Conservation (phyloP, 2,329 filamentous ascomycete genomes). For the Raffaelea deltoideospora region DNA sequence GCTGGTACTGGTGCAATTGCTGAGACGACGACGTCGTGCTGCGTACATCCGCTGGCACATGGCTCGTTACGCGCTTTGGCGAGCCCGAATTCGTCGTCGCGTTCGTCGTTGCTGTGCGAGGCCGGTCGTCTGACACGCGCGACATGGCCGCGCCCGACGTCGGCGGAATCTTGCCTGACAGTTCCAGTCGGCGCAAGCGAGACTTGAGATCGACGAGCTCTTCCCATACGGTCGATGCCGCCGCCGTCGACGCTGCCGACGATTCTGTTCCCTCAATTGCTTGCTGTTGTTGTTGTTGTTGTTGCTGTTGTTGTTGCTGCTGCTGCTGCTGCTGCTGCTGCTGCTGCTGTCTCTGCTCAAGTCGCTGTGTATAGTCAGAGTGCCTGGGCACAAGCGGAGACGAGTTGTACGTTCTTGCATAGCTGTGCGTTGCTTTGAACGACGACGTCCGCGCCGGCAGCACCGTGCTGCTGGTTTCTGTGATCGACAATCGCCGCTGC, state of each 20-base stretch:
- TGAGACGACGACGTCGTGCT: constrained; percentile 21
- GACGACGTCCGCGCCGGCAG: constrained; percentile 26
- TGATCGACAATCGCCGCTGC: constrained; percentile 29
- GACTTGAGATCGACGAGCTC: constrained; percentile 93
- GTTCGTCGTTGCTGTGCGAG: constrained; percentile 79
- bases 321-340: constrained; percentile 1
- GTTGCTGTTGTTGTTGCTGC: constrained; percentile 17
- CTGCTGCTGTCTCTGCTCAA: constrained; percentile 38
- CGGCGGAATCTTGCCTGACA: constrained; percentile 74
- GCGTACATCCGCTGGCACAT: constrained; percentile 25
- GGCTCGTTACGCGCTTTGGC: constrained; percentile 54
- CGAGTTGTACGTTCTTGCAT: constrained; percentile 36
- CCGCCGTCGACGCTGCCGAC: constrained; percentile 71
- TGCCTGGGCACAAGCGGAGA: constrained; percentile 40
- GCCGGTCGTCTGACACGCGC: constrained; percentile 61
- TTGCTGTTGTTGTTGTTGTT: constrained; percentile 22
- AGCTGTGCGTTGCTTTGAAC: constrained; percentile 26
- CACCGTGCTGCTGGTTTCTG: constrained; percentile 24
- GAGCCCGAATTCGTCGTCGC: constrained; percentile 84
- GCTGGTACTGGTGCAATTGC: too few species aligned
- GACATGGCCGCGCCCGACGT: constrained; percentile 71
- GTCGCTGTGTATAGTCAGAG: constrained; percentile 30
- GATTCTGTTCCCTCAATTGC: constrained; percentile 61
- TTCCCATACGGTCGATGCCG: constrained; percentile 92
- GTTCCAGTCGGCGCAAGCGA: constrained; percentile 75